Base-by-base conservation (phyloP, 371 early-diverging fungal genomes). In the Mucor indicus region DNA sequence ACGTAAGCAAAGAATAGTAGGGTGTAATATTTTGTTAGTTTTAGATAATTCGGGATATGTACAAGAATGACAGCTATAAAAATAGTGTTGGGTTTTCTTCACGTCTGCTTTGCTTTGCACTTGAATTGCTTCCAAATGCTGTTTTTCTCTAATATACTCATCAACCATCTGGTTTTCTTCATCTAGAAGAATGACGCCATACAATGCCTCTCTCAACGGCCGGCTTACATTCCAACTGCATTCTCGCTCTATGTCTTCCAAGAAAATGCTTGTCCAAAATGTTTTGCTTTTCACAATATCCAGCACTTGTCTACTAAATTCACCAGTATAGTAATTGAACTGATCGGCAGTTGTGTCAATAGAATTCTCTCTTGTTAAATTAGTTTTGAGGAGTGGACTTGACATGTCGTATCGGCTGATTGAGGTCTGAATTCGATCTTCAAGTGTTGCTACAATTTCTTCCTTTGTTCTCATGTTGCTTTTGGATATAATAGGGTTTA, bases 201-300 rank as follows among this genome's bases (percentile, higher is more conserved):
- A 82, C 0, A 79, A 23, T 44, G 57, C 66, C 25, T 73, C 65
- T 23, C 83, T 67, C 23, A 82, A 36, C 20, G 60, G 56, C 20
- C 68, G 53, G 11, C 80, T 75, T 1, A 69, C 58, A 20, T 63
- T 20, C 79, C 80, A 79, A 19, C 75, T 72, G 7, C 59, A 65
- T 44, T 68, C 66, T 21, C 69, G 52, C 38, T 69, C 66, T 9
- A 69, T 49, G 42, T 82, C 83, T 48, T 82, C 83, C 22, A 82
- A 35, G 48, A 80, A 79, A 0, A 79, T 59, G 10, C 66, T 63
- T 23, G 73, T 62, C 83, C 83, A 82, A 39, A 80, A 79, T 31
- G 64, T 69, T 24, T 45, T 53, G 32, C 60, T 72, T 17, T 48
- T 54, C 10, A 71, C 42, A 16, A 75, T 57, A 50, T 82, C 79